Evolutionary conservation across 2,329 filamentous ascomycete genomes (phyloP), one percentile per base, ranked within the genome.

Genomic region (Aspergillus tanneri): DNA sequence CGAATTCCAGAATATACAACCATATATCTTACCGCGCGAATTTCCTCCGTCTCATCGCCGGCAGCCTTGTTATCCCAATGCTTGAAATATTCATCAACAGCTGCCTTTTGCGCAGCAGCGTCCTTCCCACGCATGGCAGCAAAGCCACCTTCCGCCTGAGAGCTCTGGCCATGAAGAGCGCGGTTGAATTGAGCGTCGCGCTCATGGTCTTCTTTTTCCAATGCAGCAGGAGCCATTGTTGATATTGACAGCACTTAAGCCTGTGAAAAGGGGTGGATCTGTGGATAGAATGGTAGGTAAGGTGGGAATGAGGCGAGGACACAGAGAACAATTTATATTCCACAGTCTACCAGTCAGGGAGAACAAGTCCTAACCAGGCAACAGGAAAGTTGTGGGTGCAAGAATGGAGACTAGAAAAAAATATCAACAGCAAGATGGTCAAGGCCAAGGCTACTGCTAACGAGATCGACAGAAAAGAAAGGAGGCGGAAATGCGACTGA

Each of bases 141-240:
- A 62, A 96, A 81, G 59, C 89, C 88, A 65, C 86, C 88, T 47
- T 78, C 74, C 36, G 83, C 82, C 66, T 84, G 72, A 41, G 88
- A 78, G 45, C 88, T 90, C 55, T 80, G 77, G 59, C 81, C 89
- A 73, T 96, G 91, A 77, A 96, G 79, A 58, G 84, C 88, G 76
- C 90, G 88, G 79, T 89, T 91, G 80, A 96, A 96, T 59, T 82
- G 86, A 56, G 89, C 88, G 87, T 96, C 90, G 61, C 90, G 89
- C 66, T 74, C 69, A 71, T 91, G 86, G 70, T 96, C 84, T 75
- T 96, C 89, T 65, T 78, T 75, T 80, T 95, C 90, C 69, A 96
- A 86, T 52, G 70, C 68, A 56, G 68, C 60, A 42, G 78, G 76
- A 59, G 78, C 72, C 79, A 82, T 82, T 54, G 58, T 72, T 63